These are phyloP conservation scores for Cladosporium velox DNA, from an alignment of 2,329 filamentous ascomycete genomes.

Conservation along the genomic window DNA sequence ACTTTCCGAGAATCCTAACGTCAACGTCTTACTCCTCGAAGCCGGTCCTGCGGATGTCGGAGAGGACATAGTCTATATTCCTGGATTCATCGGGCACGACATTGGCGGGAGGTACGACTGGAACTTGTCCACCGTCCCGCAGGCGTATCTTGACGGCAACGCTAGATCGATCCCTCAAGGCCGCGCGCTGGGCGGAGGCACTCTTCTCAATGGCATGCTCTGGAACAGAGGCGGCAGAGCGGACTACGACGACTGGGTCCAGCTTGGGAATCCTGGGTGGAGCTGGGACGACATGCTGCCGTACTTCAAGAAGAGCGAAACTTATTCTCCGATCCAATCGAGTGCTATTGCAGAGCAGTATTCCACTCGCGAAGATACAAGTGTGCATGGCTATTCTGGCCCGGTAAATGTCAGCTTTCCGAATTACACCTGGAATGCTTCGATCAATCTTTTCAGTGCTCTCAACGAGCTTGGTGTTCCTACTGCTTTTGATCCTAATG, in stretches of 20 bases:
- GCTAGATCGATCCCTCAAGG: slow-evolving; percentile 31
- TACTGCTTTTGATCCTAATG: slow-evolving; percentile 41
- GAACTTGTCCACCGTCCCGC: slow-evolving; percentile 33
- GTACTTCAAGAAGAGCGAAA: slow-evolving; percentile 42
- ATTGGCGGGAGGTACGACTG: slow-evolving; percentile 34
- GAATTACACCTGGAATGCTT: slow-evolving; percentile 42
- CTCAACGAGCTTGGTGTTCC: slow-evolving; percentile 43
- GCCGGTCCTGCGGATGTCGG: slow-evolving; percentile 33
- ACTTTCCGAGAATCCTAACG: slow-evolving; percentile 33
- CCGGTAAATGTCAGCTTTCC: slow-evolving; percentile 55
- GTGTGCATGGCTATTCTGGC: slow-evolving; percentile 47
- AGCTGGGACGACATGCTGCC: slow-evolving; percentile 52
- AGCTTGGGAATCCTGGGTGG: slow-evolving; percentile 62
- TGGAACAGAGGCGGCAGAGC: slow-evolving; percentile 46
- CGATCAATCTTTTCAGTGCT: slow-evolving; percentile 40
- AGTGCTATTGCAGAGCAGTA: slow-evolving; percentile 39
- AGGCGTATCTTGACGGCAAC: slow-evolving; percentile 31
- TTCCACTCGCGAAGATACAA: slow-evolving; percentile 43
- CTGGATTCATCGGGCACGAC: slow-evolving; percentile 34
- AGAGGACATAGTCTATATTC: slow-evolving; percentile 29
- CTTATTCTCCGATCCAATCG: slow-evolving; percentile 36
- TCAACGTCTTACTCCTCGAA: slow-evolving; percentile 37
- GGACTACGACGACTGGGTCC: slow-evolving; percentile 60
- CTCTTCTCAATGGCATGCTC: slow-evolving; percentile 38
- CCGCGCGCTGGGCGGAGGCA: slow-evolving; percentile 38